Conservation (phyloP, 1,284 basidiomycete species). For the Boletellus dicymbophilus region DNA sequence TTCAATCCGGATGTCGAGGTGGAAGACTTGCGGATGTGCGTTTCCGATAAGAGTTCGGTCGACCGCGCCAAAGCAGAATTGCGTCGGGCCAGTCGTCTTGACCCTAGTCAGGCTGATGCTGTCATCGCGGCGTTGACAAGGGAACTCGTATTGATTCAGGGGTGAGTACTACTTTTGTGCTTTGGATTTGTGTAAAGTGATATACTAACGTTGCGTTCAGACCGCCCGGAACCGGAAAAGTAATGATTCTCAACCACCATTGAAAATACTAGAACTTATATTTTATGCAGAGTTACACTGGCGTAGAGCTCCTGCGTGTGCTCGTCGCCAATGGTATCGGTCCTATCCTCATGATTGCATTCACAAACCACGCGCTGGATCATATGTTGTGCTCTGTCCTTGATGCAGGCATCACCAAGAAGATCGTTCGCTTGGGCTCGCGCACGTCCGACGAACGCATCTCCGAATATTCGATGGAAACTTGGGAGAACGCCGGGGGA, state of each 20-base stretch:
- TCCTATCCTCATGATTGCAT: conserved; percentile 69
- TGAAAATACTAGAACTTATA: neutral
- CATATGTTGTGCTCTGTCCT: conserved; percentile 65
- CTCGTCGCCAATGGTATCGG: conserved; percentile 51
- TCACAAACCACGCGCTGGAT: conserved; percentile 78
- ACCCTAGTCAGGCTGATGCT: conserved; percentile 68
- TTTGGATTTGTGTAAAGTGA: neutral
- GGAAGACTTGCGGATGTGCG: conserved; percentile 20
- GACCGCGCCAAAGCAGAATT: conserved; percentile 43
- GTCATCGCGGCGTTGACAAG: conserved; percentile 59
- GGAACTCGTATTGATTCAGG: conserved; percentile 69
- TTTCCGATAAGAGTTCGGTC: conserved; percentile 23
- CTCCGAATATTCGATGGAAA: conserved; percentile 56
- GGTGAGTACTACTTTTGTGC: conserved; percentile 53
- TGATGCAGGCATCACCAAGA: conserved; percentile 58
- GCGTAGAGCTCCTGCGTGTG: conserved; percentile 64
- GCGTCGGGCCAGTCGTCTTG: conserved; percentile 49
- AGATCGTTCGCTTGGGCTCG: conserved; percentile 66
- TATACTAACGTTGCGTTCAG: conserved; percentile 33
- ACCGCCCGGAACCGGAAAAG: conserved; percentile 79
- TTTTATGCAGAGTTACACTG: conserved; percentile 56
- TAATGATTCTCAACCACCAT: conserved; percentile 21
- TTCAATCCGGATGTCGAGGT: conserved; percentile 28
- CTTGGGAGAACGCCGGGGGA: conserved; percentile 46
- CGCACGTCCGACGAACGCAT: conserved; percentile 61